Evolutionary conservation across 768 basidiomycete genomes (phyloP).

Genomic region (Leccinum longicurvipes): DNA sequence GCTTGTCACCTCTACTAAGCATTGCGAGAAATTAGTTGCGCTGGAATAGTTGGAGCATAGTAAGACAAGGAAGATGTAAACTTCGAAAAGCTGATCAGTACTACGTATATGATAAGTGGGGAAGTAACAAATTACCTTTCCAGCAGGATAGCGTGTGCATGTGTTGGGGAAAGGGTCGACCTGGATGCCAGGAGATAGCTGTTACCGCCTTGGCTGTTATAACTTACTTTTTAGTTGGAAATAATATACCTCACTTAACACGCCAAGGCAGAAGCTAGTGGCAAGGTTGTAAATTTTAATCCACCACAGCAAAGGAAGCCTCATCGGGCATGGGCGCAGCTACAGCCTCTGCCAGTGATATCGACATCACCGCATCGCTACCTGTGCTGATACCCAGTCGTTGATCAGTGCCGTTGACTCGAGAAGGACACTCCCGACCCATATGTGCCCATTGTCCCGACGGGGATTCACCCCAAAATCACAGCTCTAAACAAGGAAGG

Average conservation of each 20-base stretch:
- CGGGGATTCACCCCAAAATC: too few relatives aligned
- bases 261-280: background rate
- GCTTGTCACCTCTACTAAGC: constrained; percentile 2
- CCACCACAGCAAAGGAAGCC: background rate
- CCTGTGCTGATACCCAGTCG: too few relatives aligned
- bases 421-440: too few relatives aligned
- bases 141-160: constrained; percentile 1
- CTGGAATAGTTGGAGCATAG: background rate
- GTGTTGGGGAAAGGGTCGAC: background rate
- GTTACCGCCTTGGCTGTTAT: background rate
- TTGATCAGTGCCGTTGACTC: too few relatives aligned
- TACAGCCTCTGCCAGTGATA: background rate
- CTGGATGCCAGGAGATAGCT: background rate
- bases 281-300: background rate
- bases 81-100: constrained; percentile 8
- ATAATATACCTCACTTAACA: background rate
- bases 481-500: too few relatives aligned
- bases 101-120: background rate
- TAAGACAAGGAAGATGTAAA: background rate
- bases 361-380: too few relatives aligned
- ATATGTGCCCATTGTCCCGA: too few relatives aligned
- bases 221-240: background rate
- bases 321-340: background rate
- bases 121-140: constrained; percentile 3
- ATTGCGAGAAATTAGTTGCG: constrained; percentile 13